A percentile compares a stretch with the other conserved stretches of the same genome.
phyloP scores from a whole-genome alignment of 192 early-diverging fungal genomes.

The Lunasporangiospora selenospora region DNA sequence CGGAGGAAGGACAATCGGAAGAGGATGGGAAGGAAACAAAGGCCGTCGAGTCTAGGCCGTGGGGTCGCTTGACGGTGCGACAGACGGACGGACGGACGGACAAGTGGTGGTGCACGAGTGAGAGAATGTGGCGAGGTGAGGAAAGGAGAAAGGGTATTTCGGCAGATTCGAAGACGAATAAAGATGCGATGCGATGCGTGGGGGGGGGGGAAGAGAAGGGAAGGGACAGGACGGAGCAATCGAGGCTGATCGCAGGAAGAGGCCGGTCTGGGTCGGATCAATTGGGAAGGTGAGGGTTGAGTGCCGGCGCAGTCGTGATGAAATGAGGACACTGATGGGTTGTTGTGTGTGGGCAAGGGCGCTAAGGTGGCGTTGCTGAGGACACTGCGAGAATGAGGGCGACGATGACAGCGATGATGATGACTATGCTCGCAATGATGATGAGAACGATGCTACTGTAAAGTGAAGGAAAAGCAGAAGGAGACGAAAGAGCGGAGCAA shows the following conservation, averaged over 20 bases:
- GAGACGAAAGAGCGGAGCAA: background rate
- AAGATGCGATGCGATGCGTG: background rate
- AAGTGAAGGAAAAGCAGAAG: background rate
- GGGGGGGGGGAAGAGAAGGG: background rate
- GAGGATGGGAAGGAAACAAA: background rate
- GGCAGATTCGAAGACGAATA: background rate
- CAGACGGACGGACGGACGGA: background rate
- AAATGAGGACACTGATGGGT: background rate
- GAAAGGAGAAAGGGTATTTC: slow-evolving; percentile 2
- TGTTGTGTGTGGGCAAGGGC: background rate
- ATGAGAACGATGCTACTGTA: background rate
- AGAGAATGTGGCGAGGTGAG: background rate
- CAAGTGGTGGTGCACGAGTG: background rate
- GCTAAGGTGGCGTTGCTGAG: background rate
- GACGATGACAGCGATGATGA: background rate
- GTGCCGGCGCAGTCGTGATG: background rate
- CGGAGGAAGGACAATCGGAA: background rate
- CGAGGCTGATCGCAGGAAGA: no score
- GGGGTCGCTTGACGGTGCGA: background rate
- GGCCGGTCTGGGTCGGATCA: no score
- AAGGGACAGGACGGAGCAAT: background rate
- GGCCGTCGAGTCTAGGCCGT: no score
- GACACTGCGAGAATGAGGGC: background rate
- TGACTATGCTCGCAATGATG: no score
- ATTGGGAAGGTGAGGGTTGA: no score